Evolutionary conservation across 106 monocot genomes (phyloP), one percentile per base, ranked within the genome.

Genomic region (Dendrobium huoshanense): DNA sequence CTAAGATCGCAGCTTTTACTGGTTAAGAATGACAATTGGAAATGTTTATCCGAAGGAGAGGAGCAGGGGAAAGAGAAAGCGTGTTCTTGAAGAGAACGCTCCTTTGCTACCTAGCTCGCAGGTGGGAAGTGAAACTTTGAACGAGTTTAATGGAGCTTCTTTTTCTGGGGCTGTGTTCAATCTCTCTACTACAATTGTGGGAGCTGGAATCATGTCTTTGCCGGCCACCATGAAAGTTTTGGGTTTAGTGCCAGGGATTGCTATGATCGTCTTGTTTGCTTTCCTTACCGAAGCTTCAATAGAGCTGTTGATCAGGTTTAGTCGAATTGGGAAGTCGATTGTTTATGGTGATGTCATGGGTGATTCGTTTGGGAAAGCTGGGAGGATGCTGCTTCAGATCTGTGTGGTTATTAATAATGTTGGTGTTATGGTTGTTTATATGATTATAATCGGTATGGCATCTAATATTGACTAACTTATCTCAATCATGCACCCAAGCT

Each of bases 171-270:
- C 87, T 4, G 92, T 92, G 55, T 92, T 92, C 77, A 89, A 92
- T 84, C 82, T 92, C 16, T 92, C 92, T 33, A 92, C 92, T 17
- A 92, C 85, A 44, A 86, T 92, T 20, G 84, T 92, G 11, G 92
- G 92, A 68, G 92, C 92, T 7, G 92, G 92, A 43, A 92, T 92
- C 73, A 92, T 92, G 92, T 80, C 92, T 24, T 81, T 92, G 7
- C 92, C 92, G 3, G 87, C 85, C 56, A 92, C 89, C 47, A 92
- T 92, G 89, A 89, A 87, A 51, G 84, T 89, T 19, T 37, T 92
- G 73, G 92, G 92, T 18, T 56, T 92, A 10, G 37, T 92, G 10
- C 92, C 92, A 0, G 92, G 89, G 22, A 80, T 92, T 41, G 55
- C 78, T 55, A 82, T 89, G 84, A 89, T 92, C 17, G 31, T 86